These are phyloP conservation scores for Haematococcus sp. DNA, from an alignment of 139 green algal species.

Conservation along the genomic window DNA sequence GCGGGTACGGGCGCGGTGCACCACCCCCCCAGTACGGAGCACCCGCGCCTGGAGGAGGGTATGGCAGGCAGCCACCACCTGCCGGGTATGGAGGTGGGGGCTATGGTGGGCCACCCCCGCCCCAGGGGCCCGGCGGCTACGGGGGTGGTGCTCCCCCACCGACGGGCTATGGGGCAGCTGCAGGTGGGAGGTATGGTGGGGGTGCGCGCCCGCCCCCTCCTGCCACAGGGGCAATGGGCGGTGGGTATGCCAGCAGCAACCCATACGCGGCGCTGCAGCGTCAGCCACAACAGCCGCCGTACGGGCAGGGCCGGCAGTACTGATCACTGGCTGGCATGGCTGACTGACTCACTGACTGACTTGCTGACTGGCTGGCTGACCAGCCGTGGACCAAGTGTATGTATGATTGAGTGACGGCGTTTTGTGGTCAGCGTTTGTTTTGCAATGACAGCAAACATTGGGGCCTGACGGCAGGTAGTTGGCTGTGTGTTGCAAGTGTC, in stretches of 20 bases:
- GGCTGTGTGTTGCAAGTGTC: no score
- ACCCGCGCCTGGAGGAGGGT: not conserved
- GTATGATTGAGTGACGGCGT: no score
- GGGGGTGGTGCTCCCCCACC: not conserved
- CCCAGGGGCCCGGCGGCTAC: not conserved
- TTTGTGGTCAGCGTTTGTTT: no score
- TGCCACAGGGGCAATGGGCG: not conserved
- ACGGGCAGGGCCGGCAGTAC: no score
- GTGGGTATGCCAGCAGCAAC: not conserved
- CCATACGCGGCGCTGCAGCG: constrained; percentile 1
- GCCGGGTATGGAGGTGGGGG: no score
- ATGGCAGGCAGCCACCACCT: not conserved
- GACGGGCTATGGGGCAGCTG: not conserved
- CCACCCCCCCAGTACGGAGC: not conserved
- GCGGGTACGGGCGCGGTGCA: not conserved
- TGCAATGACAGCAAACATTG: no score
- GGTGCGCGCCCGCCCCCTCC: not conserved
- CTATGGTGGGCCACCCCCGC: no score
- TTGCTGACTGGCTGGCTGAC: no score
- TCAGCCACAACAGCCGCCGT: not conserved
- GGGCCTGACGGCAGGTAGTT: no score
- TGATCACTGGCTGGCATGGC: no score
- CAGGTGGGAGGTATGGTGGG: not conserved
- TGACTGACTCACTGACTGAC: no score
- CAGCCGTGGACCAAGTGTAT: no score